phyloP scores from a whole-genome alignment of 2,329 filamentous ascomycete genomes.

The Cadophora malorum region DNA sequence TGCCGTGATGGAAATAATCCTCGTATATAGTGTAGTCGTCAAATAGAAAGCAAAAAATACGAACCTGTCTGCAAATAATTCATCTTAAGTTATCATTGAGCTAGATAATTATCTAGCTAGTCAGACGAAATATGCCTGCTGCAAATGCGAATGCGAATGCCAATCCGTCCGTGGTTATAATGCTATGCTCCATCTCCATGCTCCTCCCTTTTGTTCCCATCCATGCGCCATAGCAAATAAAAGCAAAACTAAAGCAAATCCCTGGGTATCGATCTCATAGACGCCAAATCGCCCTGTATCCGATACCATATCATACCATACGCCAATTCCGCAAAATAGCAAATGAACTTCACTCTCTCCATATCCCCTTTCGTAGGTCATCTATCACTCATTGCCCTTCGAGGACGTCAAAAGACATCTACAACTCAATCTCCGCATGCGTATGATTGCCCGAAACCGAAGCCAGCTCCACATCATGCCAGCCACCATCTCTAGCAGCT shows the following conservation, averaged over 20 bases:
- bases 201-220: neutral
- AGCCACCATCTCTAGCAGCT: constrained; percentile 50
- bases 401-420: constrained; percentile 9
- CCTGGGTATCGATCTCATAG: constrained; percentile 23
- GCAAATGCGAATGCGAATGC: constrained; percentile 15
- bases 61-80: neutral
- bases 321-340: neutral
- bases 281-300: constrained; percentile 8
- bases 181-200: constrained; percentile 12
- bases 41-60: too few species aligned
- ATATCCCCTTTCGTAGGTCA: neutral
- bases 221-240: constrained; percentile 12
- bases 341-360: neutral
- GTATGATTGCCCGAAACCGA: constrained; percentile 52
- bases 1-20: too few species aligned
- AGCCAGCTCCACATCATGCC: constrained; percentile 50
- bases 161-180: neutral
- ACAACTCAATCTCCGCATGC: constrained; percentile 51
- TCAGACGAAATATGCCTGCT: neutral
- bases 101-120: neutral
- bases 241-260: constrained; percentile 12
- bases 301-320: neutral
- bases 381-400: neutral
- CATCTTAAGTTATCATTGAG: neutral
- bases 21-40: too few species aligned